Evolutionary conservation across 352 stramenopile genomes (phyloP).

Genomic region (Saprolegnia diclina): DNA sequence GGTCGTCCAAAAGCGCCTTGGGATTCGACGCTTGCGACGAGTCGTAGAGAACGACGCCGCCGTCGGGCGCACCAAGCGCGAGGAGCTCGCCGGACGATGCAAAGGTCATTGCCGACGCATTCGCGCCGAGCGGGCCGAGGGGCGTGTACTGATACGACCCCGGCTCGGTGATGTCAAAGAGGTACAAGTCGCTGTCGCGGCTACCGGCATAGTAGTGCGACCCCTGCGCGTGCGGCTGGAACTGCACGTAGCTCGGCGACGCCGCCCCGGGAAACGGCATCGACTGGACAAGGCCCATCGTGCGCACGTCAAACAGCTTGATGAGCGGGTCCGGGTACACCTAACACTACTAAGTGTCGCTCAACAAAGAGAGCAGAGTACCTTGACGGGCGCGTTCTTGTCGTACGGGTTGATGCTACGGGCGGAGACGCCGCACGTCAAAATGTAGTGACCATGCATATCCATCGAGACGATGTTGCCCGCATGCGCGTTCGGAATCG

Average conservation of each 20-base stretch:
- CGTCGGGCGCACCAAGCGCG: not conserved
- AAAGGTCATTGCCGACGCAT: not conserved
- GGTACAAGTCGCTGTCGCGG: constrained; percentile 10
- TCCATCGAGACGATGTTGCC: constrained; percentile 25
- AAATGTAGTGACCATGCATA: constrained; percentile 25
- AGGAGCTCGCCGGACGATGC: constrained; percentile 14
- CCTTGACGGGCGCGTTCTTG: constrained; percentile 28
- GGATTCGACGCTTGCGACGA: not conserved
- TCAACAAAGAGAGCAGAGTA: too few relatives aligned
- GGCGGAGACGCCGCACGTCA: constrained; percentile 25
- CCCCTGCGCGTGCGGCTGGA: constrained; percentile 2
- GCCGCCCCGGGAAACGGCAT: constrained; percentile 22
- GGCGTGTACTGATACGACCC: constrained; percentile 2
- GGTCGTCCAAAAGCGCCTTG: constrained; percentile 9
- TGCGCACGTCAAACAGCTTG: constrained; percentile 26
- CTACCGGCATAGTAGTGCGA: constrained; percentile 8
- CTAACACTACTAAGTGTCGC: too few relatives aligned
- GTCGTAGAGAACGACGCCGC: constrained; percentile 15
- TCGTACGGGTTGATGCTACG: constrained; percentile 29
- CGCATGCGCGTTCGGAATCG: constrained; percentile 23
- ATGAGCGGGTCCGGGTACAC: constrained; percentile 25
- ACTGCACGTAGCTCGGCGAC: constrained; percentile 16
- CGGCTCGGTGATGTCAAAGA: constrained; percentile 23
- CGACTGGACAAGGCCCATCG: constrained; percentile 17
- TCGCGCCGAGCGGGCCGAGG: not conserved